phyloP scores from a whole-genome alignment of 2,329 filamentous ascomycete genomes.

The Cadophora luteo-olivacea region DNA sequence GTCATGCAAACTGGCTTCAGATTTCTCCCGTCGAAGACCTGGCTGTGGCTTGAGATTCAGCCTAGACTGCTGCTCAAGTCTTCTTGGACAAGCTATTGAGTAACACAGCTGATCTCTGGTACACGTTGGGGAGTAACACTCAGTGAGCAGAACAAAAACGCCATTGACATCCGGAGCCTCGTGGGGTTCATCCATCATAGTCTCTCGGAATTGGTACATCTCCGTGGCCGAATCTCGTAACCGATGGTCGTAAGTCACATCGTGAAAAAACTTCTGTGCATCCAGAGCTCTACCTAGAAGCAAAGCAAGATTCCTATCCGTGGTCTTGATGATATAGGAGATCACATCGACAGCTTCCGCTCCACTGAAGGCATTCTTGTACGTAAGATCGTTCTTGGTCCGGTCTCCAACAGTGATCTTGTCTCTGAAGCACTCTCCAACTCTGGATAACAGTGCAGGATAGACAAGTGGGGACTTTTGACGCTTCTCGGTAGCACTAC shows the following conservation, averaged over 20 bases:
- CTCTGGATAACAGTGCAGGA: constrained; percentile 89
- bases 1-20: constrained; percentile 77
- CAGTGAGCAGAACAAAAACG: constrained; percentile 93
- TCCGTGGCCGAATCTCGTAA: constrained; percentile 92
- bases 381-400: constrained; percentile 95
- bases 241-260: constrained; percentile 97
- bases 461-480: constrained; percentile 83
- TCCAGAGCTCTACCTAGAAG: constrained; percentile 90
- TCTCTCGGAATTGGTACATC: constrained; percentile 97
- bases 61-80: constrained; percentile 92
- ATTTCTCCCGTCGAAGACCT: constrained; percentile 72
- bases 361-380: constrained; percentile 96
- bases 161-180: constrained; percentile 81
- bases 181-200: constrained; percentile 82
- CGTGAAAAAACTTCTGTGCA: constrained; percentile 98
- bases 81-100: constrained; percentile 93
- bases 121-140: constrained; percentile 98
- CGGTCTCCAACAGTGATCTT: constrained; percentile 86
- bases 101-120: constrained; percentile 96
- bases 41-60: constrained; percentile 93
- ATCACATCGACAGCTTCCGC: constrained; percentile 95
- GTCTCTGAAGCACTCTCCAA: constrained; percentile 90
- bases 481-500: constrained; percentile 40
- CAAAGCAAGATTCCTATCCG: constrained; percentile 90
- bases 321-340: constrained; percentile 96